Percentiles rank a stretch among this genome's conserved stretches.
Evolutionary conservation across 768 basidiomycete species (phyloP).

Genomic region (Mycena floridula): DNA sequence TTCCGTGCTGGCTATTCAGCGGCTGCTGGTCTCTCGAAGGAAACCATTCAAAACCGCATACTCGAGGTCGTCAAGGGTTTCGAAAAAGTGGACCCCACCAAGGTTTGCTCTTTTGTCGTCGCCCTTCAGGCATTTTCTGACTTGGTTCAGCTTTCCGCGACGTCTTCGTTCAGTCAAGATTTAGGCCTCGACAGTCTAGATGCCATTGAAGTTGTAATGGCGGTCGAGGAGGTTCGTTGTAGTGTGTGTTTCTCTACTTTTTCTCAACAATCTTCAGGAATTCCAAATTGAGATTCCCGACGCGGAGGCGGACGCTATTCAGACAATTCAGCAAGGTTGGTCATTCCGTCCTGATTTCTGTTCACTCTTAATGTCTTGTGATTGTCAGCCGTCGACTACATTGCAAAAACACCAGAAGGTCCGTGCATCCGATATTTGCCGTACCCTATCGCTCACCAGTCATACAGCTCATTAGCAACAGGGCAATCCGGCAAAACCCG

Average conservation of each 20-base stretch:
- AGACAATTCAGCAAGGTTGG: slow-evolving; percentile 85
- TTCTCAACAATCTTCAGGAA: slow-evolving; percentile 48
- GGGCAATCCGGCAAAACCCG: not conserved
- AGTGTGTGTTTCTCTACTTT: slow-evolving; percentile 3
- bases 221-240: slow-evolving; percentile 78
- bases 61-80: slow-evolving; percentile 82
- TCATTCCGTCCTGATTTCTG: slow-evolving; percentile 10
- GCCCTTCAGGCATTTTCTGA: not conserved
- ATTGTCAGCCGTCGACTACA: slow-evolving; percentile 95
- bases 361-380: slow-evolving; percentile 9
- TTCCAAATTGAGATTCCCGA: slow-evolving; percentile 98
- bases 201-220: slow-evolving; percentile 97
- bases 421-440: slow-evolving; percentile 26
- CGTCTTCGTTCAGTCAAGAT: slow-evolving; percentile 71
- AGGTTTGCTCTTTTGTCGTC: slow-evolving; percentile 36
- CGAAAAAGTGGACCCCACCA: slow-evolving; percentile 78
- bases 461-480: slow-evolving; percentile 5
- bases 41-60: slow-evolving; percentile 68
- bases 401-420: slow-evolving; percentile 91
- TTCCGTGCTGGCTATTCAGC: slow-evolving; percentile 58
- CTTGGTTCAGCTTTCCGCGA: slow-evolving; percentile 49
- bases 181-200: slow-evolving; percentile 94
- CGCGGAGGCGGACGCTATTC: slow-evolving; percentile 91
- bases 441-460: slow-evolving; percentile 31
- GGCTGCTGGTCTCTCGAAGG: slow-evolving; percentile 56